A percentile compares a stretch with the other conserved stretches of the same genome.
phyloP scores from a whole-genome alignment of 176 grass and related monocot species.

The Aegilops sharonensis region DNA sequence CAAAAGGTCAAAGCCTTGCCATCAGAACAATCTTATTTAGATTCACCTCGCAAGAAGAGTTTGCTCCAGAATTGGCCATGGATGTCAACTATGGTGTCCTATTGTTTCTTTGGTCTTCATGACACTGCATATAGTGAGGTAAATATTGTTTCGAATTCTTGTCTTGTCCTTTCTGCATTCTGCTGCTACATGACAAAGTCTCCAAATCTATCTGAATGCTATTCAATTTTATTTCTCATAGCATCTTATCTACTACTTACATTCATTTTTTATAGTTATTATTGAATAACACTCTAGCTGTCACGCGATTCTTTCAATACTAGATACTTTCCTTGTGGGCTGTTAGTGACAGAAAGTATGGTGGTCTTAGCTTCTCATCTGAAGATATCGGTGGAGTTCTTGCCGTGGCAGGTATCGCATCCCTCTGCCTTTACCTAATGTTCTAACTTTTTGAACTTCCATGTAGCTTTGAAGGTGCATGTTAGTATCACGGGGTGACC shows the following conservation, averaged over 20 bases:
- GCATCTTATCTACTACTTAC: background rate
- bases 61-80: slow-evolving; percentile 76
- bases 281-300: background rate
- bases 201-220: background rate
- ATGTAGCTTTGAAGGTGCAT: background rate
- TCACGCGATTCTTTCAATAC: background rate
- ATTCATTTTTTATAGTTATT: background rate
- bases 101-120: slow-evolving; percentile 66
- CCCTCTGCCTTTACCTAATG: background rate
- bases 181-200: background rate
- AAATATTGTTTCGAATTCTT: background rate
- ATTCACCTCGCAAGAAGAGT: slow-evolving; percentile 36
- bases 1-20: slow-evolving; percentile 16
- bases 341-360: slow-evolving; percentile 61
- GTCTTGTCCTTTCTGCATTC: background rate
- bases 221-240: background rate
- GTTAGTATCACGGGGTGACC: background rate
- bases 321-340: slow-evolving; percentile 81
- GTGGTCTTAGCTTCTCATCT: slow-evolving; percentile 70
- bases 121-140: slow-evolving; percentile 86
- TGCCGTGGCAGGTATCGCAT: slow-evolving; percentile 55
- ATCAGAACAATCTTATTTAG: background rate
- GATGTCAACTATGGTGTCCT: slow-evolving; percentile 66
- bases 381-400: slow-evolving; percentile 60
- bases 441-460: background rate